phyloP scores from a whole-genome alignment of 2,329 filamentous ascomycete species.

The Monilinia polystroma region DNA sequence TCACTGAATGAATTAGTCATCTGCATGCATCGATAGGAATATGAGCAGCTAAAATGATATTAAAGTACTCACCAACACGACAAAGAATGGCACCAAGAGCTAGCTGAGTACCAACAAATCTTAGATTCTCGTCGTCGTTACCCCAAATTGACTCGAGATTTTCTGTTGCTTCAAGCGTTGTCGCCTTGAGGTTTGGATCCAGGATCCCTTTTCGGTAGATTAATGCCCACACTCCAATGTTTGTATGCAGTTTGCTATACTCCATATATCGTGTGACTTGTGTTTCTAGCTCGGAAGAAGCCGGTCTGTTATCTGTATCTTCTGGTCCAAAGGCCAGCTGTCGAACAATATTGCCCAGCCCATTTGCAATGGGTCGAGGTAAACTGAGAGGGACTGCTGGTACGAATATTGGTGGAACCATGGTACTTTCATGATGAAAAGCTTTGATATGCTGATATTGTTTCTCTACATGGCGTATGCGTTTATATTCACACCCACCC shows the following conservation, averaged over 20 bases:
- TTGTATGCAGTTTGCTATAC: conserved; percentile 37
- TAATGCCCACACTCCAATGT: conserved; percentile 71
- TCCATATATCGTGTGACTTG: conserved; percentile 60
- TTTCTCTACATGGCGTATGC: conserved; percentile 26
- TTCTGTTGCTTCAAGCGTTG: neutral
- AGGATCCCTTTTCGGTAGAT: conserved; percentile 50
- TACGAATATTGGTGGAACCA: conserved; percentile 30
- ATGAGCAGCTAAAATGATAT: neutral
- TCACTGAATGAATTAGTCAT: conserved; percentile 49
- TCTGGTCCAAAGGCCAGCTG: conserved; percentile 52
- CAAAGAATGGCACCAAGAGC: conserved; percentile 33
- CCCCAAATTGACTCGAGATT: conserved; percentile 8
- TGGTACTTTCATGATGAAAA: conserved; percentile 17
- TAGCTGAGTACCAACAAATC: conserved; percentile 32
- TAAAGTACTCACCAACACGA: conserved; percentile 36
- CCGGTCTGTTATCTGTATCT: conserved; percentile 49
- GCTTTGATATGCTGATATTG: conserved; percentile 29
- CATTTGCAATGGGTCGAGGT: conserved; percentile 60
- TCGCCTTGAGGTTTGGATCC: neutral
- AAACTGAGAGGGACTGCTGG: conserved; percentile 63
- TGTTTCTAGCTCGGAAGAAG: conserved; percentile 69
- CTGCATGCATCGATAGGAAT: conserved; percentile 22
- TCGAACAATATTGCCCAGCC: conserved; percentile 77
- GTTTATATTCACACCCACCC: conserved; percentile 20
- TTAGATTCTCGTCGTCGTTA: conserved; percentile 10